These are phyloP conservation scores for Stylonectria norvegica DNA, from an alignment of 2,329 filamentous ascomycete genomes.

Conservation along the genomic window DNA sequence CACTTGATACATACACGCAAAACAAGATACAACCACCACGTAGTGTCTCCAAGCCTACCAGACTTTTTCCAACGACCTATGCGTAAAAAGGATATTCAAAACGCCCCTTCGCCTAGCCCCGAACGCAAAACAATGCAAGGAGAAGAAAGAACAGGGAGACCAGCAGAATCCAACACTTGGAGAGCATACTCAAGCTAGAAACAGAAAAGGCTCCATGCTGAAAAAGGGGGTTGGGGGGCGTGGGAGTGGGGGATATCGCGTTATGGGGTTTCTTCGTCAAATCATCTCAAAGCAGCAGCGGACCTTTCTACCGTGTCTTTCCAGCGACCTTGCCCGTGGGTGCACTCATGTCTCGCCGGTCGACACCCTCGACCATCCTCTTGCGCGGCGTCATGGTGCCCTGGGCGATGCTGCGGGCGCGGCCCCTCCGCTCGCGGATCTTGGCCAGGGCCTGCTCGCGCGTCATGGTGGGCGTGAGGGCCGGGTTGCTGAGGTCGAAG, in stretches of 20 bases:
- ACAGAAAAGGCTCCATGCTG: slow-evolving; percentile 5
- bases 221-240: slow-evolving; percentile 1
- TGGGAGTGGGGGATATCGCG: slow-evolving; percentile 1
- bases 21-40: too few species aligned
- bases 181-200: slow-evolving; percentile 2
- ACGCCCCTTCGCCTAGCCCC: slow-evolving; percentile 24
- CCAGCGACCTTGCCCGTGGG: slow-evolving; percentile 35
- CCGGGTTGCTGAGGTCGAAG: slow-evolving; percentile 56
- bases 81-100: slow-evolving; percentile 9
- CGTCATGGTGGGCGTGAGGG: slow-evolving; percentile 62
- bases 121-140: slow-evolving; percentile 13
- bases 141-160: slow-evolving; percentile 6
- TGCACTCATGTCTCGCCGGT: slow-evolving; percentile 48
- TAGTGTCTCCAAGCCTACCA: not conserved
- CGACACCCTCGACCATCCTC: slow-evolving; percentile 51
- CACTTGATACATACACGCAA: too few species aligned
- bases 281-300: slow-evolving; percentile 16
- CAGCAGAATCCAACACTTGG: not conserved
- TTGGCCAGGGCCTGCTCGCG: slow-evolving; percentile 72
- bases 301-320: slow-evolving; percentile 18
- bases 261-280: slow-evolving; percentile 22
- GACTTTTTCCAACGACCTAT: slow-evolving; percentile 7
- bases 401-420: slow-evolving; percentile 65
- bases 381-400: slow-evolving; percentile 56
- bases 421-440: slow-evolving; percentile 68